A percentile compares a stretch with the other conserved stretches of the same genome.
phyloP scores from a whole-genome alignment of 192 early-diverging fungal genomes.

The Borealophlyctis nickersoniae region DNA sequence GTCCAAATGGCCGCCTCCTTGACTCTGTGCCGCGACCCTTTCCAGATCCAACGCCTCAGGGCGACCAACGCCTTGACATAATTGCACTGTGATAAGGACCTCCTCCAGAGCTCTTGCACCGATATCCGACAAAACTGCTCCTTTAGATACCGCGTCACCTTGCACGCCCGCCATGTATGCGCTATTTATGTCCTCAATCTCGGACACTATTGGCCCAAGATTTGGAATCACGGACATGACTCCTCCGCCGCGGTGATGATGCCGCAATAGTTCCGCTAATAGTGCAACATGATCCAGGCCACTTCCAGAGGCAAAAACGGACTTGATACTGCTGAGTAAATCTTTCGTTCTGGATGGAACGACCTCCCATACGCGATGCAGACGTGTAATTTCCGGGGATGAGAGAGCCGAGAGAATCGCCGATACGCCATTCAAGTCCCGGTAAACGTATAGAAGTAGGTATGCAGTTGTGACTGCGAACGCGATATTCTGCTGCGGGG shows the following conservation, averaged over 20 bases:
- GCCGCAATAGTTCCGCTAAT: constrained; percentile 24
- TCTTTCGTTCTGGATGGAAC: constrained; percentile 19
- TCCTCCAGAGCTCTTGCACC: constrained; percentile 17
- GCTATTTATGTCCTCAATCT: constrained; percentile 27
- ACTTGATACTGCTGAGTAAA: constrained; percentile 16
- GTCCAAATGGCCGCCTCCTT: neutral
- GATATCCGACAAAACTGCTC: constrained; percentile 24
- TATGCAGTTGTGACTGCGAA: constrained; percentile 16
- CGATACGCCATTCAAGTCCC: constrained; percentile 23
- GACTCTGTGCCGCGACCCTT: constrained; percentile 6
- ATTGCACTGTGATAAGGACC: constrained; percentile 1
- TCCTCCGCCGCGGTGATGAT: constrained; percentile 28
- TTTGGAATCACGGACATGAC: constrained; percentile 27
- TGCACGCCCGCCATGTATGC: constrained; percentile 27
- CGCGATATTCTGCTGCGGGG: neutral
- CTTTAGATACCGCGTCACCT: neutral
- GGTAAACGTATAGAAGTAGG: constrained; percentile 29
- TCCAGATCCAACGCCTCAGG: constrained; percentile 11
- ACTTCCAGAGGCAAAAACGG: constrained; percentile 3
- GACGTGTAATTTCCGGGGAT: constrained; percentile 25
- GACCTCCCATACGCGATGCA: constrained; percentile 22
- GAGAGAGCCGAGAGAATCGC: constrained; percentile 21
- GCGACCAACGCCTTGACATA: constrained; percentile 24
- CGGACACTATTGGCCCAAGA: constrained; percentile 24
- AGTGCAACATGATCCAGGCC: constrained; percentile 23